phyloP scores from a whole-genome alignment of 1,139 yeast genomes.

The Blastobotrys serpentis region DNA sequence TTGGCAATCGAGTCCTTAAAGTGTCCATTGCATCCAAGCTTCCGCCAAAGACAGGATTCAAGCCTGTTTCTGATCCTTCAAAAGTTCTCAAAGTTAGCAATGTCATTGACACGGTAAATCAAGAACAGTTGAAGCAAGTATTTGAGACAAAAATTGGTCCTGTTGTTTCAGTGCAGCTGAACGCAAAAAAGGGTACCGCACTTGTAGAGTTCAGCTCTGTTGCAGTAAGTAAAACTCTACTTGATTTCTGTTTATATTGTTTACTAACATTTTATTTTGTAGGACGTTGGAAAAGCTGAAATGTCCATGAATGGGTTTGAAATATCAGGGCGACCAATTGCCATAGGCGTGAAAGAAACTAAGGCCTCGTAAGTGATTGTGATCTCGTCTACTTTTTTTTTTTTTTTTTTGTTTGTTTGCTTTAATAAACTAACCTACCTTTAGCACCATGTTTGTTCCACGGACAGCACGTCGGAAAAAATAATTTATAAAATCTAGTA shows the following conservation, averaged over 20 bases:
- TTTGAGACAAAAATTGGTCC: constrained; percentile 45
- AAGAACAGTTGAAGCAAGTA: constrained; percentile 30
- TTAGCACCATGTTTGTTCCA: constrained; percentile 26
- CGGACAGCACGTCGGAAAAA: constrained; percentile 16
- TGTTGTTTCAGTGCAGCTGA: constrained; percentile 51
- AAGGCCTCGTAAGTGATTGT: constrained; percentile 6
- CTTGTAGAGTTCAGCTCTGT: constrained; percentile 51
- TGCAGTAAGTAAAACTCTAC: constrained; percentile 22
- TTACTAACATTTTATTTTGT: neutral
- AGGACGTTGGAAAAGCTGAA: constrained; percentile 58
- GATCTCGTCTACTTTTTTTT: neutral
- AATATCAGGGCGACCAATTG: constrained; percentile 27
- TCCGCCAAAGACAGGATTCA: neutral
- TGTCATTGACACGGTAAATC: constrained; percentile 32
- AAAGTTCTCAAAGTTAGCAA: constrained; percentile 30
- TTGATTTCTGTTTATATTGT: neutral
- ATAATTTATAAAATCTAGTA: neutral
- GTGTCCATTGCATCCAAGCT: constrained; percentile 24
- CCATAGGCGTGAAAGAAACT: constrained; percentile 8
- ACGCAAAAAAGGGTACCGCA: constrained; percentile 53
- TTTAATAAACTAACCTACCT: neutral
- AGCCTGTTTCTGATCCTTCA: constrained; percentile 7
- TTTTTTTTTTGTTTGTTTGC: neutral
- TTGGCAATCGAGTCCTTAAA: constrained; percentile 26
- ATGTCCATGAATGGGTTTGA: constrained; percentile 48